Percentiles rank a stretch among this genome's conserved stretches.
Conservation (phyloP, 1,284 basidiomycete species). For the Ceratobasidium papillatum region DNA sequence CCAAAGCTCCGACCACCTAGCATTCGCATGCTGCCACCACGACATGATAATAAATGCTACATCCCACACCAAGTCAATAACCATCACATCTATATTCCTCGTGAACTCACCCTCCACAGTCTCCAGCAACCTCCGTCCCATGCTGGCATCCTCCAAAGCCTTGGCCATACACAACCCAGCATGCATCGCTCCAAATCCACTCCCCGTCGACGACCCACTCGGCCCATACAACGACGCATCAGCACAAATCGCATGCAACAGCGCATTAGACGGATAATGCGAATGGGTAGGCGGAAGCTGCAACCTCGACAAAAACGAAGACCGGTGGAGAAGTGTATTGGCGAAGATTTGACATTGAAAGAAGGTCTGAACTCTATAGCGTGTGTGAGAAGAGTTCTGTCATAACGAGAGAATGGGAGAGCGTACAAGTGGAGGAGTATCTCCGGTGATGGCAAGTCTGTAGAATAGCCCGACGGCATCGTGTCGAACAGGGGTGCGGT, state of each 20-base stretch:
- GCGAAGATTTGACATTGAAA: slow-evolving; percentile 24
- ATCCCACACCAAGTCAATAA: background rate
- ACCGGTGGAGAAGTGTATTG: slow-evolving; percentile 10
- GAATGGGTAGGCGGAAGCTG: slow-evolving; percentile 22
- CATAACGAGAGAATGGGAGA: background rate
- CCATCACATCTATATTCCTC: background rate
- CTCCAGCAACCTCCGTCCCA: slow-evolving; percentile 9
- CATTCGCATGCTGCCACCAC: slow-evolving; percentile 36
- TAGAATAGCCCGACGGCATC: slow-evolving; percentile 28
- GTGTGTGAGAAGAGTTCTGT: background rate
- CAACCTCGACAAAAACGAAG: slow-evolving; percentile 13
- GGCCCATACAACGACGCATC: slow-evolving; percentile 16
- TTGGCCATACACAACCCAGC: slow-evolving; percentile 35
- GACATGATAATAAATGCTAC: slow-evolving; percentile 33
- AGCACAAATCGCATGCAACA: slow-evolving; percentile 31
- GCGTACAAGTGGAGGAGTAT: slow-evolving; percentile 8
- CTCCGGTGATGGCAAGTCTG: slow-evolving; percentile 20
- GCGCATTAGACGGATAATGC: slow-evolving; percentile 14
- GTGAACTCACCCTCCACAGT: slow-evolving; percentile 3
- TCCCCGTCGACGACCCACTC: background rate
- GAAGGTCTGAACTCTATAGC: slow-evolving; percentile 21
- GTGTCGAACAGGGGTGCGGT: slow-evolving; percentile 15
- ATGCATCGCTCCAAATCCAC: slow-evolving; percentile 29
- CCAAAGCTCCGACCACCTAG: slow-evolving; percentile 28
- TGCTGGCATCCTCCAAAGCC: slow-evolving; percentile 28